These are phyloP conservation scores for Cutaneotrichosporon sp. DNA, from an alignment of 1,284 basidiomycete genomes.

Conservation along the genomic window DNA sequence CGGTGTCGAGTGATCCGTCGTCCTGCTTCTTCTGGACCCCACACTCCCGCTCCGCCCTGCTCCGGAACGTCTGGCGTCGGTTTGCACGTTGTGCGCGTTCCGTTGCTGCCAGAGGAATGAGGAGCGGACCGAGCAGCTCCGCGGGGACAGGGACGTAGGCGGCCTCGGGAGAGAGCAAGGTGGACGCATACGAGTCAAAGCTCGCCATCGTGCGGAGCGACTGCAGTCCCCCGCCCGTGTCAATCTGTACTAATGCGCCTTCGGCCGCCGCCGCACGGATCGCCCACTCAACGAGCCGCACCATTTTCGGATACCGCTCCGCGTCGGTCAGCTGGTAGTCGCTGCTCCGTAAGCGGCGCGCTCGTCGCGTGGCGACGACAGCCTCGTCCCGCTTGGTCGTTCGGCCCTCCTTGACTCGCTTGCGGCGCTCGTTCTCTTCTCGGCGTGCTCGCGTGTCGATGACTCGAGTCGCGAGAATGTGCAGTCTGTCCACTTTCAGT, in stretches of 20 bases:
- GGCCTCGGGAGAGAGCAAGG: background rate
- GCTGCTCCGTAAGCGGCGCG: constrained; percentile 1
- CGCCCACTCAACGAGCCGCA: constrained; percentile 23
- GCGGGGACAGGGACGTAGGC: constrained; percentile 37
- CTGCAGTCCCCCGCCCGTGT: background rate
- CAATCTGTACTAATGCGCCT: constrained; percentile 31
- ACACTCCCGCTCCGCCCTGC: constrained; percentile 4
- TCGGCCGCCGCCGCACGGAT: constrained; percentile 28
- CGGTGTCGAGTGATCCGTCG: background rate
- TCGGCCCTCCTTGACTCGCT: constrained; percentile 23
- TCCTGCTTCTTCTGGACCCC: background rate
- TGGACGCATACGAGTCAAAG: background rate
- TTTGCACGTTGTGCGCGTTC: constrained; percentile 16
- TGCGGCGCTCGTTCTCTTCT: constrained; percentile 29
- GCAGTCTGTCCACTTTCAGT: constrained; percentile 19
- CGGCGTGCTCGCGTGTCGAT: constrained; percentile 23
- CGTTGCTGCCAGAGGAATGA: constrained; percentile 20
- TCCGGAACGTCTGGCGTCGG: constrained; percentile 11
- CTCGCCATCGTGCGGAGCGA: background rate
- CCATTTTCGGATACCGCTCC: constrained; percentile 23
- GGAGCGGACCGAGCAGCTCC: constrained; percentile 29
- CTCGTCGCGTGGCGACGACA: constrained; percentile 15
- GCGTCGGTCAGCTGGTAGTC: constrained; percentile 6
- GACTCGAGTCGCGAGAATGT: constrained; percentile 26
- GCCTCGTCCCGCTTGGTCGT: constrained; percentile 11